Evolutionary conservation across 1,284 basidiomycete species (phyloP).

Genomic region (Taiwanofungus camphoratus): DNA sequence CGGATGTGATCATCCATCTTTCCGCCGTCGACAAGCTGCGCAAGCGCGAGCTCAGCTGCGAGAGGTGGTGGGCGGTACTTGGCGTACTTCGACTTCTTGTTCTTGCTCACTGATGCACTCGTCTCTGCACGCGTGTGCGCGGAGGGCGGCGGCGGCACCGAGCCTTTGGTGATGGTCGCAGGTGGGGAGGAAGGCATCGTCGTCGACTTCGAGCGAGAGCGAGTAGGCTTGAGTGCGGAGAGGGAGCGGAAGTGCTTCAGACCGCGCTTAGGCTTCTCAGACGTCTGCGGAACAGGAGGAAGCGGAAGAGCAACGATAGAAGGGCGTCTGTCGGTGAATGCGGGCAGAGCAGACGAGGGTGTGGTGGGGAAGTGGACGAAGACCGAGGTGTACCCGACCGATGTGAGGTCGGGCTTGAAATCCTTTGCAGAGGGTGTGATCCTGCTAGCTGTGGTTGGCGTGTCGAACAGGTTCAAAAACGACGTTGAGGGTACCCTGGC

Average conservation of each 20-base stretch:
- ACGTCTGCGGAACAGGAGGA: constrained; percentile 7
- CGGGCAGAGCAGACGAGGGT: constrained; percentile 19
- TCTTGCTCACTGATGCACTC: constrained; percentile 2
- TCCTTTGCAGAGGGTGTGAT: constrained; percentile 33
- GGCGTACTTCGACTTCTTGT: constrained; percentile 40
- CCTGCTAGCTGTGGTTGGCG: constrained; percentile 27
- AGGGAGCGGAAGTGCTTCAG: constrained; percentile 28
- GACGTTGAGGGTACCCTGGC: constrained; percentile 34
- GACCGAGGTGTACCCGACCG: constrained; percentile 58
- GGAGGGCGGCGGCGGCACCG: constrained; percentile 12
- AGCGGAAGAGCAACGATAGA: constrained; percentile 8
- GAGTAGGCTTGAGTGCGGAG: constrained; percentile 20
- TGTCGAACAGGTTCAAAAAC: constrained; percentile 37
- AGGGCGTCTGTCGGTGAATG: constrained; percentile 11
- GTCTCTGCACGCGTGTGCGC: neutral
- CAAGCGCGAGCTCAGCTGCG: constrained; percentile 25
- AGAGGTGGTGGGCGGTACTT: constrained; percentile 11
- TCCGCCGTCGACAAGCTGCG: constrained; percentile 35
- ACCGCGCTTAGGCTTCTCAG: constrained; percentile 15
- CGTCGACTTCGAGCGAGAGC: constrained; percentile 21
- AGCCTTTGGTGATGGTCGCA: constrained; percentile 8
- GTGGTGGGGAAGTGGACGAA: constrained; percentile 52
- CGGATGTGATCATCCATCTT: constrained; percentile 49
- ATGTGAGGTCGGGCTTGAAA: constrained; percentile 46
- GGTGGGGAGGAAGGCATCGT: constrained; percentile 20